These are phyloP conservation scores for Polychaeton citri DNA, from an alignment of 2,329 filamentous ascomycete genomes.

Conservation along the genomic window DNA sequence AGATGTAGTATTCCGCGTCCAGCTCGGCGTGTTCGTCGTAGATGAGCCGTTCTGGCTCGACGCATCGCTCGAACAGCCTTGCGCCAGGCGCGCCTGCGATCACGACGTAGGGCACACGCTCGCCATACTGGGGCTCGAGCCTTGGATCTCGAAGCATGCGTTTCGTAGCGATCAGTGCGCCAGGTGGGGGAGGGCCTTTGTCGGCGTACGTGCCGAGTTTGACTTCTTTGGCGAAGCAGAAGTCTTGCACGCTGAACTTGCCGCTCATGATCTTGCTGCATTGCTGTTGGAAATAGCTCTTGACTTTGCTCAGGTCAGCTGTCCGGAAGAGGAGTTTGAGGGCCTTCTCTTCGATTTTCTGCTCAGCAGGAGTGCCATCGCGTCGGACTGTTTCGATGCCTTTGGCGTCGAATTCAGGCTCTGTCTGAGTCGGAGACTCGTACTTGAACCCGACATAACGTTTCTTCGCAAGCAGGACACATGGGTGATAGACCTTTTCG, in stretches of 20 bases:
- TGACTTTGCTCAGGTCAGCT: constrained; percentile 75
- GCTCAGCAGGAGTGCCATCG: constrained; percentile 87
- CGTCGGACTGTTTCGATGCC: constrained; percentile 94
- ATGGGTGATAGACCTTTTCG: constrained; percentile 96
- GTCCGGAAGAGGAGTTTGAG: constrained; percentile 83
- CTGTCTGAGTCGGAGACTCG: constrained; percentile 59
- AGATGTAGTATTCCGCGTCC: constrained; percentile 94
- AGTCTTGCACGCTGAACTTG: constrained; percentile 80
- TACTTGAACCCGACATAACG: constrained; percentile 98
- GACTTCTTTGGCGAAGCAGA: constrained; percentile 89
- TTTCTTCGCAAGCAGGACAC: constrained; percentile 88
- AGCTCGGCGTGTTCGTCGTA: constrained; percentile 64
- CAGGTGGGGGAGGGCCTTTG: constrained; percentile 66
- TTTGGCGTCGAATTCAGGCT: constrained; percentile 91
- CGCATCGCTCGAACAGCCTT: constrained; percentile 75
- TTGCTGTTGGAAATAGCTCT: constrained; percentile 77
- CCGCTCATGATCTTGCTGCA: constrained; percentile 88
- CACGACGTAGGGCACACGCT: constrained; percentile 90
- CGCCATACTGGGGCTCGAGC: constrained; percentile 84
- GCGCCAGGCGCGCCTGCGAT: constrained; percentile 77
- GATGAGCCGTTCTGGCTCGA: constrained; percentile 73
- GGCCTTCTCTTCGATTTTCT: constrained; percentile 90
- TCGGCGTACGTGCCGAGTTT: constrained; percentile 79
- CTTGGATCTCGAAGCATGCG: constrained; percentile 78
- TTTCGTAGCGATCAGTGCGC: constrained; percentile 75